Evolutionary conservation across 306 rosid species (phyloP).

Genomic region (Elaeagnus macrophylla): DNA sequence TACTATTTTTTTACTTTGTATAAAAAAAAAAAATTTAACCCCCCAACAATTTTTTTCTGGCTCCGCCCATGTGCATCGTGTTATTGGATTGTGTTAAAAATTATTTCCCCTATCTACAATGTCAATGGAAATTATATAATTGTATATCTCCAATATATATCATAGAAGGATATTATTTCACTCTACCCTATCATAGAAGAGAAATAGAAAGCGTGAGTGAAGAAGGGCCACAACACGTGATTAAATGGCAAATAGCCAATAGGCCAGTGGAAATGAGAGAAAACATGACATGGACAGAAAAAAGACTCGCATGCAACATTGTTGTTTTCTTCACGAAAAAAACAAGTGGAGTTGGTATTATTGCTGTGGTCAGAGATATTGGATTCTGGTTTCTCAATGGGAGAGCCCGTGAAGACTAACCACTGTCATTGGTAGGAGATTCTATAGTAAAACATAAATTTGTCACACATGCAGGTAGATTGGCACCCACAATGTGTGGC

Average conservation of each 20-base stretch:
- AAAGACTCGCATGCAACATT: conserved; percentile 20
- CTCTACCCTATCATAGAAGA: conserved; percentile 7
- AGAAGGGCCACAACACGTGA: conserved; percentile 17
- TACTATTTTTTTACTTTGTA: too few relatives aligned
- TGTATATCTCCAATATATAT: too few relatives aligned
- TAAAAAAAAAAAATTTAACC: too few relatives aligned
- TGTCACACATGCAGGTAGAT: conserved; percentile 25
- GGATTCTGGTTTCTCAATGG: background rate
- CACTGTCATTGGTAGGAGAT: background rate
- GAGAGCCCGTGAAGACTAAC: background rate
- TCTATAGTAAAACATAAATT: conserved; percentile 27
- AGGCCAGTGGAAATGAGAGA: background rate
- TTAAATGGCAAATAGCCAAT: conserved; percentile 1
- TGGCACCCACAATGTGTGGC: background rate
- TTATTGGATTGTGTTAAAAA: too few relatives aligned
- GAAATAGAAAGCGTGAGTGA: conserved; percentile 10
- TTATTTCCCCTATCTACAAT: too few relatives aligned
- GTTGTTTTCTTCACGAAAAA: conserved; percentile 14
- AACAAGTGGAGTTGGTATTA: conserved; percentile 11
- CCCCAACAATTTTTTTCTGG: too few relatives aligned
- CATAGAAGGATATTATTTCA: background rate
- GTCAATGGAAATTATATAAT: too few relatives aligned
- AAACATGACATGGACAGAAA: conserved; percentile 11
- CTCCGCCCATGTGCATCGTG: too few relatives aligned
- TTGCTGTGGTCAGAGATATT: conserved; percentile 5